Conservation (phyloP, 2,329 filamentous ascomycete species). For the Microcera coccophila region DNA sequence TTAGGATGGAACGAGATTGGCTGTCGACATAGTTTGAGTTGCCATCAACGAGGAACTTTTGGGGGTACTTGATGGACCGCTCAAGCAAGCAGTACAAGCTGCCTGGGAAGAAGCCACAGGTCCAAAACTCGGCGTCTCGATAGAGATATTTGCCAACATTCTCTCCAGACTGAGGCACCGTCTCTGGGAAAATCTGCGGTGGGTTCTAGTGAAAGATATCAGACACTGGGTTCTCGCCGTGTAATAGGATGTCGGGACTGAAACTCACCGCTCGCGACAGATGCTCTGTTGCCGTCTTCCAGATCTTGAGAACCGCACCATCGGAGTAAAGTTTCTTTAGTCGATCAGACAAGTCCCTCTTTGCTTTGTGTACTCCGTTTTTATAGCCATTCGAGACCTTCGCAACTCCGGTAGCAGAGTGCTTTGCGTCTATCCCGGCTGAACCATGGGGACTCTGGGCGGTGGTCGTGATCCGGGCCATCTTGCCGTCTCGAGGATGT, state of each 20-base stretch:
- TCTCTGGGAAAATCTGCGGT: conserved; percentile 29
- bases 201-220: not conserved
- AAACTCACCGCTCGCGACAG: no score
- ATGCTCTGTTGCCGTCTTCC: not conserved
- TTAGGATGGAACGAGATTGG: not conserved
- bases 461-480: no score
- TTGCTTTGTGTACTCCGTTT: no score
- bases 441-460: no score
- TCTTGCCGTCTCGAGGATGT: no score
- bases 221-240: no score
- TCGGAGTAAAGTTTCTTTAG: not conserved
- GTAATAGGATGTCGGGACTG: no score
- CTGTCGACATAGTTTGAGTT: not conserved
- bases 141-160: conserved; percentile 25
- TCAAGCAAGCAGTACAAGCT: conserved; percentile 35
- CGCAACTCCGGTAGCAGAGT: no score
- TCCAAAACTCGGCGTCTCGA: conserved; percentile 38
- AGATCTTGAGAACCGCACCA: not conserved
- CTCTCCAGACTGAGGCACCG: conserved; percentile 27
- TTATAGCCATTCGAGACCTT: no score
- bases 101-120: conserved; percentile 41
- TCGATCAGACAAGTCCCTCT: no score
- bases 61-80: conserved; percentile 29
- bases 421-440: no score
- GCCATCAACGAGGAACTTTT: conserved; percentile 5